phyloP scores from a whole-genome alignment of 1,139 yeast species.

The Saccharomyces hybrid region DNA sequence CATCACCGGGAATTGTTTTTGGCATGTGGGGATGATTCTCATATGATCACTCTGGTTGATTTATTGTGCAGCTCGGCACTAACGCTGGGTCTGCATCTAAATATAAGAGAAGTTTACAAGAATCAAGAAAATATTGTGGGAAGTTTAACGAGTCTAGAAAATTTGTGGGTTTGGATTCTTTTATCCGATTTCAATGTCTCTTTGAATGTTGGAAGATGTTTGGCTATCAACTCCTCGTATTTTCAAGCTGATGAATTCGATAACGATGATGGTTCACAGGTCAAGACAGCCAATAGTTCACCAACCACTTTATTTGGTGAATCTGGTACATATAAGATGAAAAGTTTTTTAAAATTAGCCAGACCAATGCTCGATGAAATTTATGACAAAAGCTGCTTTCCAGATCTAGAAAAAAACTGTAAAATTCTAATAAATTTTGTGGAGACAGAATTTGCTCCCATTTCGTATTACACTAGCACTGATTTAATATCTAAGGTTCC shows the following conservation, averaged over 20 bases:
- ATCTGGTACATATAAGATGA: constrained; percentile 6
- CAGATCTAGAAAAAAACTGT: constrained; percentile 13
- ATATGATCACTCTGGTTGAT: constrained; percentile 19
- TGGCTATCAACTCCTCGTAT: constrained; percentile 17
- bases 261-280: background rate
- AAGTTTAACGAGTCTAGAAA: constrained; percentile 16
- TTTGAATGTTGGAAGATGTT: constrained; percentile 27
- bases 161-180: constrained; percentile 28
- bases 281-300: background rate
- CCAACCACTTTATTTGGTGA: background rate
- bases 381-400: constrained; percentile 9
- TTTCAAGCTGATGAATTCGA: constrained; percentile 12
- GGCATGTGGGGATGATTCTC: constrained; percentile 27
- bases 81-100: constrained; percentile 29
- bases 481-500: constrained; percentile 9
- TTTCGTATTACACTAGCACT: constrained; percentile 14
- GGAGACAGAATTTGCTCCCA: constrained; percentile 18
- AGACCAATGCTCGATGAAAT: constrained; percentile 17
- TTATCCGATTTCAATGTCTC: constrained; percentile 27
- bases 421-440: constrained; percentile 12
- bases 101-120: constrained; percentile 22
- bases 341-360: constrained; percentile 15
- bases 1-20: constrained; percentile 15
- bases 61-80: constrained; percentile 24
- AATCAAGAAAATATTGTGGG: constrained; percentile 20